These are phyloP conservation scores for Scedosporium aurantiacum DNA, from an alignment of 2,329 filamentous ascomycete species.

Conservation along the genomic window DNA sequence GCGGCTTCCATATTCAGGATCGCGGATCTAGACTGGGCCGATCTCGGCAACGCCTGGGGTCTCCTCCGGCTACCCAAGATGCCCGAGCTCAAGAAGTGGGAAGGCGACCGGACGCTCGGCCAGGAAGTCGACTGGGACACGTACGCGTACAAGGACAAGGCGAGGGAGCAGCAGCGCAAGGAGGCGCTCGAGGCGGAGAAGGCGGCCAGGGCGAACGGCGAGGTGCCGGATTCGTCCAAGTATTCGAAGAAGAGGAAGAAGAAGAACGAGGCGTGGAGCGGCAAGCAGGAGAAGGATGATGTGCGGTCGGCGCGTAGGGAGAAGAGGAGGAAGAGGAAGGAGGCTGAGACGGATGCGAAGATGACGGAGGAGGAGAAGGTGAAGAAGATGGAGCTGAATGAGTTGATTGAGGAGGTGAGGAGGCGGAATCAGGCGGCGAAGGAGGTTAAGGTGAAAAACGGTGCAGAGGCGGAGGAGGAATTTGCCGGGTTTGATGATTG, in stretches of 20 bases:
- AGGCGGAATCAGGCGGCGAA: conserved; percentile 32
- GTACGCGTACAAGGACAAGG: conserved; percentile 62
- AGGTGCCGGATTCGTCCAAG: conserved; percentile 25
- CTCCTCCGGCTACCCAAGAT: conserved; percentile 81
- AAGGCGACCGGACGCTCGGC: conserved; percentile 53
- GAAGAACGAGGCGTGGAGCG: conserved; percentile 62
- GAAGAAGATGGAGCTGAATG: conserved; percentile 50
- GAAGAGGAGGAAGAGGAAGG: conserved; percentile 51
- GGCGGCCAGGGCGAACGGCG: conserved; percentile 22
- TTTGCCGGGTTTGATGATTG: conserved; percentile 50
- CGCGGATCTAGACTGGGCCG: conserved; percentile 72
- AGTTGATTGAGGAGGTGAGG: conserved; percentile 54
- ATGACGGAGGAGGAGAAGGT: conserved; percentile 63
- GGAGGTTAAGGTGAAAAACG: conserved; percentile 16
- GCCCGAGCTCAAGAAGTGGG: conserved; percentile 73
- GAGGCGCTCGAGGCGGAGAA: conserved; percentile 41
- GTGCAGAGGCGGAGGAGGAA: conserved; percentile 30
- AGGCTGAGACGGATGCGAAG: conserved; percentile 48
- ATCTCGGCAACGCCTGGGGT: conserved; percentile 74
- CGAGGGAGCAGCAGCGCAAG: conserved; percentile 53
- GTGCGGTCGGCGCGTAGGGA: conserved; percentile 50
- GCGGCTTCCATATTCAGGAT: conserved; percentile 85
- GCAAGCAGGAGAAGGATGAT: conserved; percentile 55
- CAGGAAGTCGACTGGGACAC: conserved; percentile 55
- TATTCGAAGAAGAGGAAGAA: conserved; percentile 45